Percentiles rank a stretch among this genome's conserved stretches.
phyloP scores from a whole-genome alignment of 2,329 filamentous ascomycete species.

The Beauveria sp. region DNA sequence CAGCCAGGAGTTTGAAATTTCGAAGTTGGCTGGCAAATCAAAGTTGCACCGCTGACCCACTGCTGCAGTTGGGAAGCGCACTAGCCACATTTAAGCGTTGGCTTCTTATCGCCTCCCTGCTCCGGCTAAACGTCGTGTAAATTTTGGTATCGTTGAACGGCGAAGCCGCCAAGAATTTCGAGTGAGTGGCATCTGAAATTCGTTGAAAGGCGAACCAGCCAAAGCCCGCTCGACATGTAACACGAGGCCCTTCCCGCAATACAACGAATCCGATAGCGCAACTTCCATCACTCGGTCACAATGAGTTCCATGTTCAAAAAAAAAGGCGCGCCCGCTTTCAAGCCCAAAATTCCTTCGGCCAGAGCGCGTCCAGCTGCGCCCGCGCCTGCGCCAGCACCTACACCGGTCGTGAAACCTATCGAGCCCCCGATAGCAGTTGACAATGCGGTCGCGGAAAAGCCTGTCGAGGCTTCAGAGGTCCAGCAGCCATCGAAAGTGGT shows the following conservation, averaged over 20 bases:
- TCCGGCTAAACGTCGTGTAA: slow-evolving; percentile 28
- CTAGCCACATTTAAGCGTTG: slow-evolving; percentile 24
- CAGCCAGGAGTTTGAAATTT: slow-evolving; percentile 36
- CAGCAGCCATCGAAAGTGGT: neutral
- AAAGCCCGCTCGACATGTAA: slow-evolving; percentile 6
- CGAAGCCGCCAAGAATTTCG: slow-evolving; percentile 23
- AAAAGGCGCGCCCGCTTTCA: slow-evolving; percentile 54
- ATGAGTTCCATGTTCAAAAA: slow-evolving; percentile 67
- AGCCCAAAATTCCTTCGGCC: slow-evolving; percentile 56
- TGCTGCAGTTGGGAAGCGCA: slow-evolving; percentile 27
- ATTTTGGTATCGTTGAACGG: neutral
- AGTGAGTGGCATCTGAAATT: slow-evolving; percentile 14
- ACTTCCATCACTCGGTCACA: slow-evolving; percentile 20
- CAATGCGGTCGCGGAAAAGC: slow-evolving; percentile 10
- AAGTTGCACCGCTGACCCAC: slow-evolving; percentile 25
- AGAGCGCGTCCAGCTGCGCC: slow-evolving; percentile 42
- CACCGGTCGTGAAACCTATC: slow-evolving; percentile 14
- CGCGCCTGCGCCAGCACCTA: slow-evolving; percentile 23
- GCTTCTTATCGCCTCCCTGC: slow-evolving; percentile 23
- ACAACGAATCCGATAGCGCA: neutral
- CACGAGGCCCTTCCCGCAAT: neutral
- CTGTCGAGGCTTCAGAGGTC: neutral
- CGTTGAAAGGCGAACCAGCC: neutral
- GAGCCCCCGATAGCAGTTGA: slow-evolving; percentile 14
- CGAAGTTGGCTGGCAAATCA: slow-evolving; percentile 35